phyloP scores from a whole-genome alignment of 345 rosid species.

The Sapria himalayana region DNA sequence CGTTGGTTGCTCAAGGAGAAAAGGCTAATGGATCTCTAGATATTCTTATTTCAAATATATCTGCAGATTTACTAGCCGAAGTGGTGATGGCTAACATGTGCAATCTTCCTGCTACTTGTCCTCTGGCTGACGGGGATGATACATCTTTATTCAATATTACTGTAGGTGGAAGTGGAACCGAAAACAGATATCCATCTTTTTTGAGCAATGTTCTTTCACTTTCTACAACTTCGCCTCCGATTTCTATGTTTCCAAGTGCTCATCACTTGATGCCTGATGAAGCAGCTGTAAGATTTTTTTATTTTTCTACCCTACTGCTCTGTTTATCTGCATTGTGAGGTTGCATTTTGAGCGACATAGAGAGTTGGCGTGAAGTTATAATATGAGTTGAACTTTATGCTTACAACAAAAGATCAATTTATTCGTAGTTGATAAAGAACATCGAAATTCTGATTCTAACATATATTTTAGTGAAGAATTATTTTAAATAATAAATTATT shows the following conservation, averaged over 20 bases:
- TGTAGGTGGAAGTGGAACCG: conserved; percentile 42
- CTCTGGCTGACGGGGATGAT: conserved; percentile 34
- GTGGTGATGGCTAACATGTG: conserved; percentile 92
- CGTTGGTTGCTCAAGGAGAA: conserved; percentile 94
- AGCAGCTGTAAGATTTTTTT: conserved; percentile 13
- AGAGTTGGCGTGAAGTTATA: too few species aligned
- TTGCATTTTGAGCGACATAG: too few species aligned
- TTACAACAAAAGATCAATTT: too few species aligned
- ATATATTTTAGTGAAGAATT: too few species aligned
- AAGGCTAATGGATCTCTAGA: conserved; percentile 64
- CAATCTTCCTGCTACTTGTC: conserved; percentile 30
- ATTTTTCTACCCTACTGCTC: background rate
- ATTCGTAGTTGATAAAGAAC: too few species aligned
- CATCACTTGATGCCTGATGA: conserved; percentile 17
- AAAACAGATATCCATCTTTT: conserved; percentile 52
- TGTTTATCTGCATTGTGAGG: too few species aligned
- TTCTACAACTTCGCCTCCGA: conserved; percentile 51
- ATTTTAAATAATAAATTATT: too few species aligned
- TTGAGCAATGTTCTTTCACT: conserved; percentile 55
- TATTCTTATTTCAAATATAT: conserved; percentile 81
- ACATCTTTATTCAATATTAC: conserved; percentile 36
- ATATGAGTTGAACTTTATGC: too few species aligned
- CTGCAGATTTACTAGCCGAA: conserved; percentile 88
- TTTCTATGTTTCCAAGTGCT: conserved; percentile 32
- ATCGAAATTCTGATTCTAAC: too few species aligned